A percentile compares a stretch with the other conserved stretches of the same genome.
phyloP scores from a whole-genome alignment of 345 rosid species.

The Anacardium occidentale region DNA sequence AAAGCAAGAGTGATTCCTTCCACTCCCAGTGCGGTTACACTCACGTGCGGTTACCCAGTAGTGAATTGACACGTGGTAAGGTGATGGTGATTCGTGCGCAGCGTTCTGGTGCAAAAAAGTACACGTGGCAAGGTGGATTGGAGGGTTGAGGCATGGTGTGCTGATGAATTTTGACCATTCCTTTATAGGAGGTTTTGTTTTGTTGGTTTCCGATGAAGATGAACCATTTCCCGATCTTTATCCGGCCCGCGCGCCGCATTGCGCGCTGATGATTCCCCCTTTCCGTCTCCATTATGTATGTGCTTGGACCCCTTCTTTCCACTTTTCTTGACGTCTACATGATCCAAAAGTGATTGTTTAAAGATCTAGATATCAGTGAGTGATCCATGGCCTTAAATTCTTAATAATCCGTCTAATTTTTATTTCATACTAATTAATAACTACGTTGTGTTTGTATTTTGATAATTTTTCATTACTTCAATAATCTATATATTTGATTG shows the following conservation, averaged over 20 bases:
- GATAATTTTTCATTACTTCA: no score
- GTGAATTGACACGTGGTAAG: neutral
- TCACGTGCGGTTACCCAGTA: slow-evolving; percentile 15
- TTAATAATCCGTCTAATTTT: no score
- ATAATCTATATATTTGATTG: no score
- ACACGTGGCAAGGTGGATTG: neutral
- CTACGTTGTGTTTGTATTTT: no score
- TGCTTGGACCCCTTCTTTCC: neutral
- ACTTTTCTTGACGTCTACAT: no score
- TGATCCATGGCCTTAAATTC: no score
- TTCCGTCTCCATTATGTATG: neutral
- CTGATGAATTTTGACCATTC: no score
- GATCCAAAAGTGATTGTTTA: no score
- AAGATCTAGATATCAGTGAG: no score
- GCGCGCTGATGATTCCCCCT: slow-evolving; percentile 18
- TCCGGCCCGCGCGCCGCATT: slow-evolving; percentile 24
- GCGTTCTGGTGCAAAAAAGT: neutral
- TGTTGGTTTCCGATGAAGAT: slow-evolving; percentile 21
- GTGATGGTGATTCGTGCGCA: neutral
- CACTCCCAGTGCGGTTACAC: neutral
- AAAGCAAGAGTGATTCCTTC: slow-evolving; percentile 6
- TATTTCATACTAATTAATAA: no score
- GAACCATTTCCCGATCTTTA: slow-evolving; percentile 9
- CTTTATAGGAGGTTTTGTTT: neutral
- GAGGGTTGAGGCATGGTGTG: no score